Conservation (phyloP, 148 eudicot species). For the Dysphania ambrosioides region DNA sequence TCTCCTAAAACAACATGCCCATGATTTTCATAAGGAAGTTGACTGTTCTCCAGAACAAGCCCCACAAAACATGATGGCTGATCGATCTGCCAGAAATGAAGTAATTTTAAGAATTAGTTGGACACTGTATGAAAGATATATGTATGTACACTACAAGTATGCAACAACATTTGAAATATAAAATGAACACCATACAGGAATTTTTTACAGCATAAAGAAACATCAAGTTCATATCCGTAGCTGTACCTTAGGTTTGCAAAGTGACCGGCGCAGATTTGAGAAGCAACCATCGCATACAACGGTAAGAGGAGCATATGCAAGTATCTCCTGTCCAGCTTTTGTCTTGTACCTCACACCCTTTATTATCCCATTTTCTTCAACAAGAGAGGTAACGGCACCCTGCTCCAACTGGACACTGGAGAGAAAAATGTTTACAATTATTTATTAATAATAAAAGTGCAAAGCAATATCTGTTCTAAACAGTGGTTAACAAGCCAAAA, state of each 20-base stretch:
- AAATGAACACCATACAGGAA: neutral
- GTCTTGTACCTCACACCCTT: conserved; percentile 78
- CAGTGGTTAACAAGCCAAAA: neutral
- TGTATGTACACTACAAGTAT: neutral
- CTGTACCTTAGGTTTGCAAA: conserved; percentile 68
- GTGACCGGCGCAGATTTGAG: conserved; percentile 74
- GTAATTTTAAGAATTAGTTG: conserved; percentile 8
- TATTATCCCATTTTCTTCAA: conserved; percentile 68
- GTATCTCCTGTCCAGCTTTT: conserved; percentile 58
- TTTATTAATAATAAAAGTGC: neutral
- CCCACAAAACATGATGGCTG: conserved; percentile 89
- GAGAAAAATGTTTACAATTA: conserved; percentile 1
- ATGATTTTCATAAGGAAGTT: conserved; percentile 67
- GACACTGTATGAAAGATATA: neutral
- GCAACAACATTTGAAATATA: neutral
- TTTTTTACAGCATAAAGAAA: neutral
- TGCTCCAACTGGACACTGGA: conserved; percentile 74
- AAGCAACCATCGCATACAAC: conserved; percentile 89
- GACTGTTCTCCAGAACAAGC: conserved; percentile 70
- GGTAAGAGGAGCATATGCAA: conserved; percentile 76
- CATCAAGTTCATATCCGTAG: neutral
- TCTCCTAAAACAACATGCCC: conserved; percentile 79
- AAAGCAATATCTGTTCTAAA: neutral
- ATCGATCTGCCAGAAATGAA: conserved; percentile 50
- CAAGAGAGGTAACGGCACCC: conserved; percentile 78